These are phyloP conservation scores for Colletotrichum aenigma DNA, from an alignment of 2,329 filamentous ascomycete genomes.

Conservation along the genomic window DNA sequence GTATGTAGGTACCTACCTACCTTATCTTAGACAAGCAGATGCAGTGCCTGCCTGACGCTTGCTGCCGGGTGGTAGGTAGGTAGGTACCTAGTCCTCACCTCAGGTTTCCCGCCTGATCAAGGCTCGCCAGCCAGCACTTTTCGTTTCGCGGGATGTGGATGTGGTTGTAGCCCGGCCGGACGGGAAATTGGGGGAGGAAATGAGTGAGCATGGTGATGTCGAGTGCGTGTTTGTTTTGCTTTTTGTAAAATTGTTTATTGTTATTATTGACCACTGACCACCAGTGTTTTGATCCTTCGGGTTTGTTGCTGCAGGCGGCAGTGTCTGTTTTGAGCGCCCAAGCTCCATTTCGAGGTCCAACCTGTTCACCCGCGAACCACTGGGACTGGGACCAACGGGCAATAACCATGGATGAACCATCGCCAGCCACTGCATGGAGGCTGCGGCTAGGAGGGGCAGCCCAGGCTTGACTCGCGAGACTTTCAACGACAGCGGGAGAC, in stretches of 20 bases:
- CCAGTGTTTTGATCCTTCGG: neutral
- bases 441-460: neutral
- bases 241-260: neutral
- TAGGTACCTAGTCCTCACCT: neutral
- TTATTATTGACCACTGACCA: neutral
- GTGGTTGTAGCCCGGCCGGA: neutral
- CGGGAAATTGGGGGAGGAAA: neutral
- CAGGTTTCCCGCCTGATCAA: neutral
- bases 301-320: neutral
- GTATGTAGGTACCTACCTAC: neutral
- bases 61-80: neutral
- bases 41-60: neutral
- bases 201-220: neutral
- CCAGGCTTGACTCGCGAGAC: constrained; percentile 12
- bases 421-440: neutral
- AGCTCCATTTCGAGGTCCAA: neutral
- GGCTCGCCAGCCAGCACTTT: neutral
- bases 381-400: neutral
- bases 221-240: neutral
- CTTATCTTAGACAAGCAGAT: neutral
- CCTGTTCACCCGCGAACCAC: neutral
- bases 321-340: neutral
- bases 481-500: neutral
- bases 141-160: neutral
- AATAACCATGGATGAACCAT: constrained; percentile 10